Base-by-base conservation (phyloP, 441 rosid genomes). In the Omphalea diandra region DNA sequence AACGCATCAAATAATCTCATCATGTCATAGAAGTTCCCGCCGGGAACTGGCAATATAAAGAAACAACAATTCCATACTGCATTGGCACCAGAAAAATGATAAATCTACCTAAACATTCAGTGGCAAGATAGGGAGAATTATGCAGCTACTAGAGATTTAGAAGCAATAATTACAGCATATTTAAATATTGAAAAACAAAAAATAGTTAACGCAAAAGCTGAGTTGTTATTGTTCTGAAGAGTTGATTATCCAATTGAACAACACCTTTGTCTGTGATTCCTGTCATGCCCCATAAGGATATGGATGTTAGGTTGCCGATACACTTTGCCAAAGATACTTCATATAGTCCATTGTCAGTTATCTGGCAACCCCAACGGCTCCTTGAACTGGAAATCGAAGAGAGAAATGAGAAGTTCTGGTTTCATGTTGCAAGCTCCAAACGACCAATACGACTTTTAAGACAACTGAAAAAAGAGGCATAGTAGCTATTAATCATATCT, bases 321-420 rank as follows among this genome's bases (percentile, higher is more conserved):
- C 96, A 94, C 78, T 87, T 88, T 3, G 93, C 88, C 31, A 74
- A 35, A 17, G 96, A 88, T 72, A 90, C 81, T 70, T 81, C 80
- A 79, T 72, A 72, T 27, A 91, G 83, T 68, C 98, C 96, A 66
- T 82, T 75, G 63, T 94, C 96, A 4, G 93, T 89, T 74, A 88
- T 79, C 75, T 94, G 97, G 75, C 96, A 90, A 76, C 87, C 97
- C 98, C 98, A 94, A 9, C 97, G 78, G 70, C 92, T 90, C 75
- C 90, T 82, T 20, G 97, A 88, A 74, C 97, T 94, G 83, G 52
- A 55, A 71, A 77, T 24, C 46, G 38, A 64, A 59, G 8, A 20
- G 32, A 41, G 38, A 24, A 43, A 50, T 27, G 26, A 60, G 49
- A 49, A 60, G 3, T 0, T 32, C 40, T 31, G 18, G 10, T 1